phyloP scores from a whole-genome alignment of 2,329 filamentous ascomycete genomes.

The Alternaria longipes region DNA sequence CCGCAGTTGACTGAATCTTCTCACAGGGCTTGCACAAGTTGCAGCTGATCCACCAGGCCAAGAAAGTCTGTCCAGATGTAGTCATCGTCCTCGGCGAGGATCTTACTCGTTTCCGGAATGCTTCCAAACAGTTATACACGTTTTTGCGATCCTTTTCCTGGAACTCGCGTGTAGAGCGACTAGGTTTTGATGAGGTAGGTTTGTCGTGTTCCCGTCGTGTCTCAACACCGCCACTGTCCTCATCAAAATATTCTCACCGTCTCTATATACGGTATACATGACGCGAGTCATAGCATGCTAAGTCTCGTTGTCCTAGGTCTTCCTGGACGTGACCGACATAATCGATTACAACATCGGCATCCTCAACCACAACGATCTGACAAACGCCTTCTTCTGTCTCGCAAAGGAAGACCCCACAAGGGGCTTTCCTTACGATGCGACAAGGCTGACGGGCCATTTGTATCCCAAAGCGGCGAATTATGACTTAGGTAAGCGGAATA shows the following conservation, averaged over 20 bases:
- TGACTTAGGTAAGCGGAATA: constrained; percentile 32
- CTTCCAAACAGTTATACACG: constrained; percentile 79
- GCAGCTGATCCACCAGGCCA: constrained; percentile 84
- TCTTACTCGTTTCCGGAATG: constrained; percentile 77
- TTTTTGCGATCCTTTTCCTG: constrained; percentile 79
- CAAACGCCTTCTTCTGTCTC: constrained; percentile 81
- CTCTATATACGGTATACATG: not conserved
- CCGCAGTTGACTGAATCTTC: not conserved
- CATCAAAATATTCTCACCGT: not conserved
- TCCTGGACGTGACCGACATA: constrained; percentile 85
- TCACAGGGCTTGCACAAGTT: constrained; percentile 74
- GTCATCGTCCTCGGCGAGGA: constrained; percentile 85
- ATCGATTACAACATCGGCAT: constrained; percentile 80
- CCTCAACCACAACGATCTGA: constrained; percentile 72
- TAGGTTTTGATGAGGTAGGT: constrained; percentile 90
- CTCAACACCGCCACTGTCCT: constrained; percentile 11
- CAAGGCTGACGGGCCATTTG: constrained; percentile 70
- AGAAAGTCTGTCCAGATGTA: constrained; percentile 80
- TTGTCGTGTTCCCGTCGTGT: not conserved
- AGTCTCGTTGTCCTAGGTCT: constrained; percentile 58
- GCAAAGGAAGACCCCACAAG: constrained; percentile 74
- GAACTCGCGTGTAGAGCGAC: constrained; percentile 78
- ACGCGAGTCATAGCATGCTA: constrained; percentile 2
- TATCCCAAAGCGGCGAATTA: constrained; percentile 55
- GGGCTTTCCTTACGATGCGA: constrained; percentile 84